Evolutionary conservation across 2,329 filamentous ascomycete species (phyloP).

Genomic region (Sporothrix globosa): DNA sequence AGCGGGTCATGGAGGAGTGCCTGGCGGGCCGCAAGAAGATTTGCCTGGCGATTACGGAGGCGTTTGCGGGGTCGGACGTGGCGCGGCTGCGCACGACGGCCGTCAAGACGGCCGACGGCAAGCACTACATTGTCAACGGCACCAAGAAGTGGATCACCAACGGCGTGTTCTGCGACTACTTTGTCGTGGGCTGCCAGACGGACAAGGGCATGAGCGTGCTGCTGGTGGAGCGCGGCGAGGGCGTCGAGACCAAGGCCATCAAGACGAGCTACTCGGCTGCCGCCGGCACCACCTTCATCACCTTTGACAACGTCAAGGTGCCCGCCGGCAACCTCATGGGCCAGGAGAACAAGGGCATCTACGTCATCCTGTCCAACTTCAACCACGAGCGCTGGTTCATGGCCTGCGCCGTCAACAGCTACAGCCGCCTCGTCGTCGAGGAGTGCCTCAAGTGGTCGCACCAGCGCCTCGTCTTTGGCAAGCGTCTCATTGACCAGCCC

Average conservation of each 20-base stretch:
- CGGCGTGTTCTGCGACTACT: conserved; percentile 74
- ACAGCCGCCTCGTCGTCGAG: conserved; percentile 71
- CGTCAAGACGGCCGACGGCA: conserved; percentile 72
- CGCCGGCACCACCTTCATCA: conserved; percentile 77
- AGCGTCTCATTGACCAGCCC: conserved; percentile 79
- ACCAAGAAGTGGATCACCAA: conserved; percentile 82
- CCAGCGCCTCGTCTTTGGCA: conserved; percentile 82
- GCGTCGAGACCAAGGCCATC: conserved; percentile 75
- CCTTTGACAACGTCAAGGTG: conserved; percentile 85
- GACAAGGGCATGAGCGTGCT: conserved; percentile 78
- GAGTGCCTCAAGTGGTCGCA: conserved; percentile 88
- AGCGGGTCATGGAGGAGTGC: conserved; percentile 70
- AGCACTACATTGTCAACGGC: conserved; percentile 71
- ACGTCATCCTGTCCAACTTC: conserved; percentile 83
- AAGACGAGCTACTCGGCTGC: conserved; percentile 80
- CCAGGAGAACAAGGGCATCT: conserved; percentile 82
- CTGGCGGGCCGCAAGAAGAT: conserved; percentile 84
- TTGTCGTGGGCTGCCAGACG: conserved; percentile 78
- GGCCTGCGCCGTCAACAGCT: conserved; percentile 66
- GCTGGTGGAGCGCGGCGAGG: conserved; percentile 72
- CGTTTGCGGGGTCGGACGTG: conserved; percentile 83
- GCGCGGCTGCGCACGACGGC: conserved; percentile 79
- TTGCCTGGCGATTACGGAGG: conserved; percentile 84
- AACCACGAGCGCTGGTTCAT: conserved; percentile 85
- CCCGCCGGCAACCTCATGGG: conserved; percentile 77